Conservation (phyloP, 257 asterid genomes). For the Lithospermum erythrorhizon region DNA sequence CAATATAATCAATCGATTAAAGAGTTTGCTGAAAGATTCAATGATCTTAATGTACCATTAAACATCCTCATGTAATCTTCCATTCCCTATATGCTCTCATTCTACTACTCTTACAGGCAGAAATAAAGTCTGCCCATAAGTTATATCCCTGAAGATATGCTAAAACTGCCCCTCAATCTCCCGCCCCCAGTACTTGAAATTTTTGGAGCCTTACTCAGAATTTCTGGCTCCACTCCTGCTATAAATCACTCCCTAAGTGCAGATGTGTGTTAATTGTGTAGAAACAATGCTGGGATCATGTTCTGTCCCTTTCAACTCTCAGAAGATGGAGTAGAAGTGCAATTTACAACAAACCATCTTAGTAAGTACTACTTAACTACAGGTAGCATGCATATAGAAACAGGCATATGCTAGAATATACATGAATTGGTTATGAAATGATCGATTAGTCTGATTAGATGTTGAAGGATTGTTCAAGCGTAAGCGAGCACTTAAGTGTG, state of each 20-base stretch:
- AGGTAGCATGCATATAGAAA: neutral
- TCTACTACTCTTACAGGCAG: neutral
- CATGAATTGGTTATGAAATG: too few species aligned
- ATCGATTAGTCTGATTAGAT: too few species aligned
- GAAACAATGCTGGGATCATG: conserved; percentile 65
- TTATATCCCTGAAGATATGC: too few species aligned
- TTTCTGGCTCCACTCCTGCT: neutral
- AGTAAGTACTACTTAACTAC: conserved; percentile 28
- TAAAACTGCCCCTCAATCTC: too few species aligned
- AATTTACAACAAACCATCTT: conserved; percentile 58
- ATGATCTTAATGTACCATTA: neutral
- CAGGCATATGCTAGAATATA: too few species aligned
- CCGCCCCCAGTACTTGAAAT: too few species aligned
- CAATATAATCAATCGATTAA: conserved; percentile 2
- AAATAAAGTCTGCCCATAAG: too few species aligned
- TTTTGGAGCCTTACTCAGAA: too few species aligned
- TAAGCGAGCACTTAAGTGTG: too few species aligned
- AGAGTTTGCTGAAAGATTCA: neutral
- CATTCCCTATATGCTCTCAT: neutral
- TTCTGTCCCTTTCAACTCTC: conserved; percentile 39
- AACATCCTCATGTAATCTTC: conserved; percentile 45
- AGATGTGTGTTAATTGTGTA: conserved; percentile 2
- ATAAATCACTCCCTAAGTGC: neutral
- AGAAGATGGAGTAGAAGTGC: conserved; percentile 46
- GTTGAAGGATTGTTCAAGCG: too few species aligned